Percentiles rank a stretch among this genome's conserved stretches.
Evolutionary conservation across 306 rosid species (phyloP).

Genomic region (Citrullus mucosospermus): DNA sequence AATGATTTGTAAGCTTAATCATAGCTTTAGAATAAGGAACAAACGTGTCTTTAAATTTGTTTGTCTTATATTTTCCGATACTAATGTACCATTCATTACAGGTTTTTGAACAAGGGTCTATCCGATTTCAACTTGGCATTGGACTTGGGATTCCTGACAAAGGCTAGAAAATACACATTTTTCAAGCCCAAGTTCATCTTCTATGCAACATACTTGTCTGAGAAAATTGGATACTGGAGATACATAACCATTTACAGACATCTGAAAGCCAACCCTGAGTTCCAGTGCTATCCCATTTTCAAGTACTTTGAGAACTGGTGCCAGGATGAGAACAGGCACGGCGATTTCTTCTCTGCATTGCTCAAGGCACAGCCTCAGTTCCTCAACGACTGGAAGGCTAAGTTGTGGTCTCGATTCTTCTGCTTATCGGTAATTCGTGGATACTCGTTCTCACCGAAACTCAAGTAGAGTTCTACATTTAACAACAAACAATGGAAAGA

Average conservation of each 20-base stretch:
- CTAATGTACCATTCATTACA: conserved; percentile 17
- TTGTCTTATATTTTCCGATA: background rate
- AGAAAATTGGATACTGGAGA: conserved; percentile 99
- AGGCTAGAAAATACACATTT: conserved; percentile 92
- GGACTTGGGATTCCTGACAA: conserved; percentile 98
- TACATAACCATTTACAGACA: conserved; percentile 95
- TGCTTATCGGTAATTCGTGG: conserved; percentile 66
- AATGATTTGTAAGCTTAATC: background rate
- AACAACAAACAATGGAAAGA: background rate
- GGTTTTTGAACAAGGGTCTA: conserved; percentile 91
- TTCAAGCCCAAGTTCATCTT: conserved; percentile 98
- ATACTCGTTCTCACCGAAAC: background rate
- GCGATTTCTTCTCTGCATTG: conserved; percentile 95
- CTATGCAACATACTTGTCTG: conserved; percentile 93
- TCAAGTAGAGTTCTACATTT: background rate
- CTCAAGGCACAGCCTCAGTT: conserved; percentile 99
- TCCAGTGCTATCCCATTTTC: conserved; percentile 93
- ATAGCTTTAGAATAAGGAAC: background rate
- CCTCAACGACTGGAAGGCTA: conserved; percentile 98
- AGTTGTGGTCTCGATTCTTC: conserved; percentile 90
- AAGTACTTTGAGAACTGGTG: conserved; percentile 99
- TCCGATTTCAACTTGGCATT: conserved; percentile 94
- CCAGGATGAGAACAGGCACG: conserved; percentile 98
- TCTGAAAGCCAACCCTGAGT: conserved; percentile 79
- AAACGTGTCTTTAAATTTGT: background rate